Percentiles rank a stretch among this genome's conserved stretches.
Conservation (phyloP, 441 rosid species). For the Sinapis alba region DNA sequence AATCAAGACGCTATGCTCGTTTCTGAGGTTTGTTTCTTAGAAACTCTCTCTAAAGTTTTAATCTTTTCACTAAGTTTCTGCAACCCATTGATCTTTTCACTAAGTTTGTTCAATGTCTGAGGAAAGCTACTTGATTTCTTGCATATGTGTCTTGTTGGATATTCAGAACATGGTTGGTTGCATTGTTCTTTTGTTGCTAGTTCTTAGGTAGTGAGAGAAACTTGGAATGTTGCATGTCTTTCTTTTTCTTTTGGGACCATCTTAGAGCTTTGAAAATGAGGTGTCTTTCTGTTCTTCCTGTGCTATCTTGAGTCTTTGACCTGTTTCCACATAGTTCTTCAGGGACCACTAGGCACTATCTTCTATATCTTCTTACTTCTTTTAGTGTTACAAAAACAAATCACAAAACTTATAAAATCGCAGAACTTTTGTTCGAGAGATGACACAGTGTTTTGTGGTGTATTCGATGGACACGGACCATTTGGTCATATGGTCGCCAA, state of each 20-base stretch:
- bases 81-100: background rate
- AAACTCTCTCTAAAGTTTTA: background rate
- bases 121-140: constrained; percentile 19
- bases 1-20: constrained; percentile 81
- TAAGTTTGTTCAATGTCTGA: background rate
- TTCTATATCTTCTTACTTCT: constrained; percentile 1
- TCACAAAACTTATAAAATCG: constrained; percentile 17
- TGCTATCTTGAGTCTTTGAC: constrained; percentile 37
- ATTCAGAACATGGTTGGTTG: constrained; percentile 31
- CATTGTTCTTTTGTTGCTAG: constrained; percentile 23
- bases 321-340: background rate
- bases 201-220: constrained; percentile 33
- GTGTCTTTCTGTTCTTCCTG: constrained; percentile 33
- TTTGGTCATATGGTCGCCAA: constrained; percentile 79
- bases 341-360: constrained; percentile 34
- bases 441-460: constrained; percentile 67
- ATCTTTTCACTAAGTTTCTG: constrained; percentile 3
- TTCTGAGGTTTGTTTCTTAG: constrained; percentile 57
- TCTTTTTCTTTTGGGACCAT: constrained; percentile 22
- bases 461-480: constrained; percentile 86
- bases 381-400: constrained; percentile 33
- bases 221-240: constrained; percentile 31
- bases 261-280: constrained; percentile 30
- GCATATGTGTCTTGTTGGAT: constrained; percentile 3
- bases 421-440: constrained; percentile 64